Evolutionary conservation across 176 grass and related monocot species (phyloP).

Genomic region (Bolboschoenus planiculmis): DNA sequence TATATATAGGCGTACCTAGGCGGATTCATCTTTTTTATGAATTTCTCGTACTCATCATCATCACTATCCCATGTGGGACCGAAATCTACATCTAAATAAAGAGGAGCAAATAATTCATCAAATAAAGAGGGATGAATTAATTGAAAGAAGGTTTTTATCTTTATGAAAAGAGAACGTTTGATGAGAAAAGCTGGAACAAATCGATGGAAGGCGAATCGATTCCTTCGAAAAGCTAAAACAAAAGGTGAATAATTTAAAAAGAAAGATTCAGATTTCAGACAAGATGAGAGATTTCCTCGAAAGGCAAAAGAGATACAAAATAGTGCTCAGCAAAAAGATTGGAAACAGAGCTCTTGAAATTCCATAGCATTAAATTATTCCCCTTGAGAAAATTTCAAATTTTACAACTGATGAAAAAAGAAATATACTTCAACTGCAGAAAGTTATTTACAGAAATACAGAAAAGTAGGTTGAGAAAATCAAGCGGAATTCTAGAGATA

Average conservation of each 20-base stretch:
- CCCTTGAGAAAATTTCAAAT: not conserved
- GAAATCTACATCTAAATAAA: conserved; percentile 58
- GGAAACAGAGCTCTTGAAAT: not conserved
- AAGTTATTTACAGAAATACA: not conserved
- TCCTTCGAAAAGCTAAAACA: not conserved
- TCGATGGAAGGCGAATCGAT: not conserved
- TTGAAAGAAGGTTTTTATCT: not conserved
- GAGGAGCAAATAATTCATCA: conserved; percentile 26
- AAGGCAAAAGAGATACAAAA: not conserved
- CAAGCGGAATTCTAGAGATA: not conserved
- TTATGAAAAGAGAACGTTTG: not conserved
- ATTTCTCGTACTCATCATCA: conserved; percentile 83
- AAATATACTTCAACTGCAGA: not conserved
- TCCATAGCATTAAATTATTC: not conserved
- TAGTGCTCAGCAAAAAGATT: not conserved
- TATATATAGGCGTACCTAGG: conserved; percentile 41
- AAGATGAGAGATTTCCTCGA: not conserved
- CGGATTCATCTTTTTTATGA: conserved; percentile 85
- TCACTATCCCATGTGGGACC: conserved; percentile 74
- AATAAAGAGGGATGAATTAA: not conserved
- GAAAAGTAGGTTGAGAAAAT: not conserved
- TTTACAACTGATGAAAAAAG: not conserved
- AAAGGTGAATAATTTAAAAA: not conserved
- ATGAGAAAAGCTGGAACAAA: not conserved
- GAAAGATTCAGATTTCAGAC: conserved; percentile 2